phyloP scores from a whole-genome alignment of 176 grass and related monocot genomes.

The Poa annua region DNA sequence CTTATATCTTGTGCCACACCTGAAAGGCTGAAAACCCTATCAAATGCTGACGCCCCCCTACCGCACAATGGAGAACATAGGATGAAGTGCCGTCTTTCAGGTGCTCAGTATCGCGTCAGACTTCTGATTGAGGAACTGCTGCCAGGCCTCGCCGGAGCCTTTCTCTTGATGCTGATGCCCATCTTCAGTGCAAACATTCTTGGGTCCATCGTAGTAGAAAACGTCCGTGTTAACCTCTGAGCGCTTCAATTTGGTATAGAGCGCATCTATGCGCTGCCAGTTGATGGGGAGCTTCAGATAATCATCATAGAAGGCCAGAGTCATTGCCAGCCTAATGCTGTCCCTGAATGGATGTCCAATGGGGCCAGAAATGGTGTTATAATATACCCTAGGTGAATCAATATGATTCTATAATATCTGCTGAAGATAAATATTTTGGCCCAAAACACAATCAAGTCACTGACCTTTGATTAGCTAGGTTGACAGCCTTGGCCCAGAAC shows the following conservation, averaged over 20 bases:
- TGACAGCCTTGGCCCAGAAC: constrained; percentile 66
- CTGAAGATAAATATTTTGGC: neutral
- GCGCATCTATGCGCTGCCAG: constrained; percentile 58
- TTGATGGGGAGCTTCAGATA: constrained; percentile 70
- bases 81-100: constrained; percentile 28
- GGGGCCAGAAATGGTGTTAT: neutral
- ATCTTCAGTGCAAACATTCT: constrained; percentile 55
- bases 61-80: neutral
- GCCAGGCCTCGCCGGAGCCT: constrained; percentile 53
- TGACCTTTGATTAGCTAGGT: constrained; percentile 61
- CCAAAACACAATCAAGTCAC: constrained; percentile 1
- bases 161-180: constrained; percentile 44
- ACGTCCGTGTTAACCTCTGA: constrained; percentile 43
- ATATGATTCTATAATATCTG: neutral
- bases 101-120: constrained; percentile 47
- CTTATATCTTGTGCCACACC: neutral
- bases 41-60: neutral
- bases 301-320: constrained; percentile 59
- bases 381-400: neutral
- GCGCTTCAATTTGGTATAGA: constrained; percentile 69
- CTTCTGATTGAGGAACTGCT: constrained; percentile 58
- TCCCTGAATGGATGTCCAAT: constrained; percentile 38
- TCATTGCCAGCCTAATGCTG: constrained; percentile 54
- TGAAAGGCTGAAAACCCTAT: neutral
- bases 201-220: constrained; percentile 70